Evolutionary conservation across 148 eudicot species (phyloP).

Genomic region (Amaranthus palmeri): DNA sequence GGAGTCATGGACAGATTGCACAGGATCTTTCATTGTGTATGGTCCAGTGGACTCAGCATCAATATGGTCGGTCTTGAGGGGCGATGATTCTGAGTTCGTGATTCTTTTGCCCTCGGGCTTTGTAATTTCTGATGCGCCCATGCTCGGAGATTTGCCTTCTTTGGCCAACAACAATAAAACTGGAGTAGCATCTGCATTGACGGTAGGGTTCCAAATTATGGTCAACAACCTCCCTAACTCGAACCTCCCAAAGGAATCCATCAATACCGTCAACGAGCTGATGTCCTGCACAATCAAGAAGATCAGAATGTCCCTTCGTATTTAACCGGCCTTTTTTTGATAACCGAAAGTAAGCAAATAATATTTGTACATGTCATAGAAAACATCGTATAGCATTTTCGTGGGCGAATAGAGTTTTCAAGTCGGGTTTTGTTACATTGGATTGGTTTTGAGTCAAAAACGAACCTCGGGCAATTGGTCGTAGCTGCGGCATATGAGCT

Average conservation of each 20-base stretch:
- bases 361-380: slow-evolving; percentile 28
- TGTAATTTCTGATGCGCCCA: slow-evolving; percentile 37
- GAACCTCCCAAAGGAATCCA: slow-evolving; percentile 59
- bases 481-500: slow-evolving; percentile 19
- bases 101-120: slow-evolving; percentile 72
- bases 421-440: slow-evolving; percentile 11
- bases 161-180: background rate
- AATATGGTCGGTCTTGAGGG: slow-evolving; percentile 28
- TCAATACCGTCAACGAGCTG: slow-evolving; percentile 48
- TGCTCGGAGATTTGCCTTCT: slow-evolving; percentile 9
- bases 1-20: slow-evolving; percentile 35
- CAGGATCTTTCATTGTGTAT: slow-evolving; percentile 36
- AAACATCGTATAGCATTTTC: slow-evolving; percentile 15
- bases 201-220: slow-evolving; percentile 64
- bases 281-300: slow-evolving; percentile 53
- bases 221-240: slow-evolving; percentile 43
- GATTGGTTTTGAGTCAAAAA: slow-evolving; percentile 55
- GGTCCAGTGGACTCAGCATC: slow-evolving; percentile 37
- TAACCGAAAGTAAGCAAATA: background rate
- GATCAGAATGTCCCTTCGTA: slow-evolving; percentile 44
- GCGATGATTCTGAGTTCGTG: slow-evolving; percentile 48
- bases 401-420: background rate
- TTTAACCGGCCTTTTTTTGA: slow-evolving; percentile 1
- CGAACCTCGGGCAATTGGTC: slow-evolving; percentile 51
- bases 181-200: slow-evolving; percentile 40